A percentile compares a stretch with the other conserved stretches of the same genome.
Evolutionary conservation across 345 rosid genomes (phyloP).

Genomic region (Bretschneidera sinensis): DNA sequence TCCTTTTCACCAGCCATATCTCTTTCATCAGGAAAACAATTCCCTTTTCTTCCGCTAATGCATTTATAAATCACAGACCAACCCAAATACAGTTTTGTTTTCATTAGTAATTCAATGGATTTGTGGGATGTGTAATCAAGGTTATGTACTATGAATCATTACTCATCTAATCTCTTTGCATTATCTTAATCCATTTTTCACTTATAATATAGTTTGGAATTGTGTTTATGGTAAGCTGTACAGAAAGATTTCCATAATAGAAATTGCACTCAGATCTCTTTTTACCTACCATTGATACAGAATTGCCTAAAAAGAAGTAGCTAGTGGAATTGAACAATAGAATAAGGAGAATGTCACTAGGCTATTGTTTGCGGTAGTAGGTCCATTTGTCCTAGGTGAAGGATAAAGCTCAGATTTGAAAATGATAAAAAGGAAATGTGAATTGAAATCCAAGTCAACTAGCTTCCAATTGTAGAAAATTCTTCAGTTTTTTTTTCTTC

Average conservation of each 20-base stretch:
- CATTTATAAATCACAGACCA: slow-evolving; percentile 6
- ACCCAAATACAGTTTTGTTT: slow-evolving; percentile 13
- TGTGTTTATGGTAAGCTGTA: slow-evolving; percentile 3
- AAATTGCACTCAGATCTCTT: slow-evolving; percentile 13
- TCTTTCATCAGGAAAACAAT: background rate
- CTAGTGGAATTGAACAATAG: too few relatives aligned
- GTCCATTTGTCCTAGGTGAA: slow-evolving; percentile 14
- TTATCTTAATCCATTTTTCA: background rate
- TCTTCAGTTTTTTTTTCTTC: too few relatives aligned
- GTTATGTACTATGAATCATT: slow-evolving; percentile 3
- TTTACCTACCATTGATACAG: slow-evolving; percentile 26
- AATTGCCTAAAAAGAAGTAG: slow-evolving; percentile 2
- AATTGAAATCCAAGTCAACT: too few relatives aligned
- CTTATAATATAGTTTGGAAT: background rate
- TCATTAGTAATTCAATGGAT: slow-evolving; percentile 5
- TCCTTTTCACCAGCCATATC: slow-evolving; percentile 10
- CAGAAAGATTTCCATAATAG: slow-evolving; percentile 2
- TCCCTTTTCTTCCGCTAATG: background rate
- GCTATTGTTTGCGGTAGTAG: slow-evolving; percentile 15
- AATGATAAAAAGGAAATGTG: too few relatives aligned
- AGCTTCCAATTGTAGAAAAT: too few relatives aligned
- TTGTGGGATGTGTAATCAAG: slow-evolving; percentile 6
- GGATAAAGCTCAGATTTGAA: too few relatives aligned
- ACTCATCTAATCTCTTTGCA: background rate
- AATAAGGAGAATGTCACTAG: background rate